Base-by-base conservation (phyloP, 495 filamentous ascomycete genomes). In the Cercophora scortea region DNA sequence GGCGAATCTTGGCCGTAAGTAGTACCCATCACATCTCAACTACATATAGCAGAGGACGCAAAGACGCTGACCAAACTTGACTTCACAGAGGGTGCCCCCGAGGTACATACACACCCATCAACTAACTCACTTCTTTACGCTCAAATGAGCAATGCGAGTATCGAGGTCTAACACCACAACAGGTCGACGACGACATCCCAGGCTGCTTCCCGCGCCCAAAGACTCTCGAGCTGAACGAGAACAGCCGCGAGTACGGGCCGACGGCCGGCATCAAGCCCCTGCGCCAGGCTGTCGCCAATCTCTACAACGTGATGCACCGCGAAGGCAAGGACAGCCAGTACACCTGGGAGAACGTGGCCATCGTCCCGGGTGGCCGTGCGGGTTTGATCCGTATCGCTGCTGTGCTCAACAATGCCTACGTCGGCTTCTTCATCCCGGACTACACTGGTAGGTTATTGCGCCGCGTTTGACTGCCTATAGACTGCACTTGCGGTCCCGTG, bases 321-420 rank as follows among this genome's bases (percentile, higher is more conserved):
- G 74, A 91, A 69, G 88, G 87, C 53, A 90, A 93, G 71, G 73
- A 77, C n/a, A 91, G 86, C 65, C 77, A 95, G 69, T 96, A 97
- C 65, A 90, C 86, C n/a, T 95, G 89, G 86, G 92, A 96, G 73
- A 96, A 97, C 70, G 92, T 96, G n/a, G 90, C 88, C 69, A 94
- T 97, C 63, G 92, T 97, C 4, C 92, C 92, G 40, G 92, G 92
- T 67, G 92, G 92, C 25, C 78, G 92, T 55, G 91, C 92, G 13
- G 92, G 92, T 19, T 73, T 97, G 72, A 95, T 96, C 56, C 81
- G 92, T 45, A 95, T 96, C 70, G 90, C 92, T 3, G 92, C 92
- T 18, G 92, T 97, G 11, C 67, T 97, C 58, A 90, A 90, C 58
- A 95, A 95, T 62, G 85, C 90, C 49, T 95, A 95, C 61, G 78